Percentiles rank a stretch among this genome's conserved stretches.
phyloP scores from a whole-genome alignment of 2,329 filamentous ascomycete species.

The Fusarium mexicanum region DNA sequence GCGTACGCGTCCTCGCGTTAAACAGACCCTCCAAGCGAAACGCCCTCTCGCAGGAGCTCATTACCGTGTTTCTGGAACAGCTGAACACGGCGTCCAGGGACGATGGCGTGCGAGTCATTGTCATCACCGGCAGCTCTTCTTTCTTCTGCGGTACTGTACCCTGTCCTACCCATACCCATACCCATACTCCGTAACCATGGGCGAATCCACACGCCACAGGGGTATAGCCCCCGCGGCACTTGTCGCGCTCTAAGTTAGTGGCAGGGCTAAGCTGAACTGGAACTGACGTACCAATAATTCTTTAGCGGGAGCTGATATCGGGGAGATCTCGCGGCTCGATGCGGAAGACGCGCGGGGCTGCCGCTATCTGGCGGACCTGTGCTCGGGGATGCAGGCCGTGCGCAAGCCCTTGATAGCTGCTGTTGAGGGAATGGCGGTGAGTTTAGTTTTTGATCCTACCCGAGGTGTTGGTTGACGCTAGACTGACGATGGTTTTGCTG shows the following conservation, averaged over 20 bases:
- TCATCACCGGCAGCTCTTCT: slow-evolving; percentile 50
- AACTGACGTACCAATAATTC: slow-evolving; percentile 5
- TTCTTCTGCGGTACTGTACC: slow-evolving; percentile 49
- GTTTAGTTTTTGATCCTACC: slow-evolving; percentile 31
- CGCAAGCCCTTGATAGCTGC: slow-evolving; percentile 60
- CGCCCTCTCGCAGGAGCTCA: slow-evolving; percentile 63
- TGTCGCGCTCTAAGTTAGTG: neutral
- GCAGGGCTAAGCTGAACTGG: slow-evolving; percentile 13
- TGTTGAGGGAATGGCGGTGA: slow-evolving; percentile 61
- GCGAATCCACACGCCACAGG: neutral
- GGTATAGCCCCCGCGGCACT: slow-evolving; percentile 13
- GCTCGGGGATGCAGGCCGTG: slow-evolving; percentile 46
- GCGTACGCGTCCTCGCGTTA: slow-evolving; percentile 59
- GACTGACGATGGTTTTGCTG: slow-evolving; percentile 7
- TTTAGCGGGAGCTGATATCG: slow-evolving; percentile 50
- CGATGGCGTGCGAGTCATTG: slow-evolving; percentile 48
- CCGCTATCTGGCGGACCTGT: slow-evolving; percentile 55
- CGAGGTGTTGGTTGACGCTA: neutral
- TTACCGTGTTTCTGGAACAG: slow-evolving; percentile 53
- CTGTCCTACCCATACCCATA: neutral
- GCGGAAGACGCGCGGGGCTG: slow-evolving; percentile 45
- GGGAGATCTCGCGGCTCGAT: slow-evolving; percentile 49
- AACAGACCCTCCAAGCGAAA: slow-evolving; percentile 67
- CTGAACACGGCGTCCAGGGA: slow-evolving; percentile 40
- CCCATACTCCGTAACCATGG: neutral